phyloP scores from a whole-genome alignment of 306 rosid species.

The Acacia melanoxylon region DNA sequence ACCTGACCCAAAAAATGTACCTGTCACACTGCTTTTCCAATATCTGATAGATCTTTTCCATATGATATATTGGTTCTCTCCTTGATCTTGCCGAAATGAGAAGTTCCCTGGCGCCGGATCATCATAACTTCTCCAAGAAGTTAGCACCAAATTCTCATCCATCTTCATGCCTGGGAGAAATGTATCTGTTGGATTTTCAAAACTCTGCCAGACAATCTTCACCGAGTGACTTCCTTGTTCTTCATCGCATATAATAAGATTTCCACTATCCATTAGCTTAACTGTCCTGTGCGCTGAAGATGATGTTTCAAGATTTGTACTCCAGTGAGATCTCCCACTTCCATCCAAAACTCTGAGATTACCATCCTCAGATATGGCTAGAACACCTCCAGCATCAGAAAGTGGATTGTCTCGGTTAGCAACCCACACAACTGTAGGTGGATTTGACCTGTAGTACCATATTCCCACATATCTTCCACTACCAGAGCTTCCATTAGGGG shows the following conservation, averaged over 20 bases:
- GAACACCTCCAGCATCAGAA: conserved; percentile 48
- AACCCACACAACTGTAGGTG: conserved; percentile 69
- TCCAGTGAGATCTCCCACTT: conserved; percentile 48
- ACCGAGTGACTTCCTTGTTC: conserved; percentile 31
- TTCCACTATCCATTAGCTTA: conserved; percentile 65
- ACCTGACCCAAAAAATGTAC: conserved; percentile 48
- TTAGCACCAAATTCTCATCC: conserved; percentile 48
- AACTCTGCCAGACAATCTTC: conserved; percentile 67
- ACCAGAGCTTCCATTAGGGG: conserved; percentile 63
- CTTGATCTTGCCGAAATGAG: conserved; percentile 65
- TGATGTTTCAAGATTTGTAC: conserved; percentile 49
- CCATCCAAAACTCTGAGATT: conserved; percentile 59
- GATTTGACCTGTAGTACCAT: conserved; percentile 62
- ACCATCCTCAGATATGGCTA: conserved; percentile 59
- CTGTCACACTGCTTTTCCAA: conserved; percentile 73
- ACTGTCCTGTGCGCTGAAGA: conserved; percentile 31
- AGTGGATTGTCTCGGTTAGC: conserved; percentile 71
- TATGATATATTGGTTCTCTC: conserved; percentile 51
- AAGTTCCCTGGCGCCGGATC: conserved; percentile 75
- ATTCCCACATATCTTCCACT: conserved; percentile 70
- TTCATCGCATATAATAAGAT: conserved; percentile 49
- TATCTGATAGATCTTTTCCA: conserved; percentile 73
- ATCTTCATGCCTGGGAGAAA: conserved; percentile 85
- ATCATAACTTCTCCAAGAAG: conserved; percentile 65
- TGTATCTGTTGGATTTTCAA: conserved; percentile 72